Base-by-base conservation (phyloP, 495 filamentous ascomycete species). In the Trichocladium antarcticum region DNA sequence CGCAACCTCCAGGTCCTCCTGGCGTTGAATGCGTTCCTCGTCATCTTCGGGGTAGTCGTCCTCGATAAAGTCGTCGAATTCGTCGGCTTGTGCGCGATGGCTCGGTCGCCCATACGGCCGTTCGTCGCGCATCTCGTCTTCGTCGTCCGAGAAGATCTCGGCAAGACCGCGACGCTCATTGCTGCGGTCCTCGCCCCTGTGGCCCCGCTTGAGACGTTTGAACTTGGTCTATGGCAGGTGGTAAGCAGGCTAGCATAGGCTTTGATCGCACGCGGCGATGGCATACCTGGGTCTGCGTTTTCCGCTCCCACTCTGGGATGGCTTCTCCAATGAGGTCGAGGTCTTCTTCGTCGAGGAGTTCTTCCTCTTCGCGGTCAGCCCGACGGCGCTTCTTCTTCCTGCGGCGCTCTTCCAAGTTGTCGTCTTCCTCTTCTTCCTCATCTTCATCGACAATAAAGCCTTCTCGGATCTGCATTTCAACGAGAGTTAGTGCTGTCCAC, bases 21-120 rank as follows among this genome's bases (percentile, higher is more conserved):
- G 81, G 49, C 85, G 76, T 37, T 77, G 80, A 42, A 82, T 80
- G 16, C 75, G 72, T 55, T 90, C 78, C 35, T 78, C 87, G 46
- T 92, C 88, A 50, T 95, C 89, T 49, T 87, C 88, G 34, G 89
- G 83, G 45, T 84, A 89, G 55, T 96, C 92, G 52, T 95, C 87
- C 57, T 96, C 90, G 58, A 98, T 98, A 68, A 98, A 98, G 61
- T 89, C 92, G 44, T 85, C 92, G 59, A 97, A 89, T 60, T 98
- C 92, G 61, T 95, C 86, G 20, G 76, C 78, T 39, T 77, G 65
- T n/a, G 70, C 63, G 69, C 72, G 61, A 59, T 76, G 64, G 58
- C 74, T 65, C 29, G 66, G 63, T 50, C 70, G 61, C 21, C 72
- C 69, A 42, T 77, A 72, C 6, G 74, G 62, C 19, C 68, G 68